Evolutionary conservation across 1,139 yeast species (phyloP).

Genomic region (Williopsis jadinii): DNA sequence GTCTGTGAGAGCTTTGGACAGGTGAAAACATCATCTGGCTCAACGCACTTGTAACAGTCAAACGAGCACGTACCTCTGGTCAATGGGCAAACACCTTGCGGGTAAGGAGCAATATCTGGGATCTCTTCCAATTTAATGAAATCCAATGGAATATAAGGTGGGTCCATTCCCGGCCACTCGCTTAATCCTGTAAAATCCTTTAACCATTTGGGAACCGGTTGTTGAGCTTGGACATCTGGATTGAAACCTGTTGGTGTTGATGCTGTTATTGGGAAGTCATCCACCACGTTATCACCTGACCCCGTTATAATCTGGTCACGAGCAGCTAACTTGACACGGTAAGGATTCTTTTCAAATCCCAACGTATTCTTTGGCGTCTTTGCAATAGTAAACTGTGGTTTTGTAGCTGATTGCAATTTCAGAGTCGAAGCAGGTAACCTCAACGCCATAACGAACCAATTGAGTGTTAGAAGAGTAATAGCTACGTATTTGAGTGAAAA

Average conservation of each 20-base stretch:
- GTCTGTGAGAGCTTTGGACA: conserved; percentile 77
- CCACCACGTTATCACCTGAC: conserved; percentile 2
- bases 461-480: not conserved
- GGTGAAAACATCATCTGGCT: conserved; percentile 69
- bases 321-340: no score
- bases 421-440: conserved; percentile 1
- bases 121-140: conserved; percentile 52
- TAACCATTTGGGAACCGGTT: conserved; percentile 77
- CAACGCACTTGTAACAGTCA: conserved; percentile 77
- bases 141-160: conserved; percentile 80
- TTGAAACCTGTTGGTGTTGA: conserved; percentile 23
- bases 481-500: not conserved
- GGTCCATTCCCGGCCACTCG: conserved; percentile 80
- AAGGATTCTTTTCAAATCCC: conserved; percentile 2
- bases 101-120: conserved; percentile 43
- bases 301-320: no score
- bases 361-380: conserved; percentile 9
- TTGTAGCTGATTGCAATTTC: conserved; percentile 7
- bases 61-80: conserved; percentile 61
- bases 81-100: conserved; percentile 55
- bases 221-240: conserved; percentile 21
- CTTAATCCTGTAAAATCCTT: conserved; percentile 61
- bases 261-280: conserved; percentile 1
- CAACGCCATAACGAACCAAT: not conserved
- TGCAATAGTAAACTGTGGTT: conserved; percentile 4